A percentile compares a stretch with the other conserved stretches of the same genome.
phyloP scores from a whole-genome alignment of 805 yeast genomes.

The Metschnikowia lunata region DNA sequence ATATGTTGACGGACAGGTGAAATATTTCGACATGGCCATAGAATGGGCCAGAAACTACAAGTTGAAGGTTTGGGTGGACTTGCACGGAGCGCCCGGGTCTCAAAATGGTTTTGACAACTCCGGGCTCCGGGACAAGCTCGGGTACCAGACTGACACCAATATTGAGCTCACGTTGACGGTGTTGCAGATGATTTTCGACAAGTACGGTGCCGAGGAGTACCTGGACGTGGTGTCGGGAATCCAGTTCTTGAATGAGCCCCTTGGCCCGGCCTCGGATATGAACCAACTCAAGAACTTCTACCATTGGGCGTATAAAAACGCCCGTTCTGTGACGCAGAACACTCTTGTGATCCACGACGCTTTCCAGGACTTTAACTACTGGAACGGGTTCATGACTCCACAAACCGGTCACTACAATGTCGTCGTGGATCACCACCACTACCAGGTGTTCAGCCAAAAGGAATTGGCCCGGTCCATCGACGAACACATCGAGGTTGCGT shows the following conservation, averaged over 20 bases:
- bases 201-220: slow-evolving; percentile 60
- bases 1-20: slow-evolving; percentile 76
- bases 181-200: slow-evolving; percentile 48
- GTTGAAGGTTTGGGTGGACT: slow-evolving; percentile 81
- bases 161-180: slow-evolving; percentile 47
- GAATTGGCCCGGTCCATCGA: slow-evolving; percentile 58
- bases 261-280: slow-evolving; percentile 65
- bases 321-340: slow-evolving; percentile 51
- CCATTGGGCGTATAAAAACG: slow-evolving; percentile 55
- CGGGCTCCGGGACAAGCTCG: slow-evolving; percentile 61
- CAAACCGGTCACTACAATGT: slow-evolving; percentile 52
- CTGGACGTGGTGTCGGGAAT: slow-evolving; percentile 76
- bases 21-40: slow-evolving; percentile 70
- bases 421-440: slow-evolving; percentile 83
- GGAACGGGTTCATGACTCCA: slow-evolving; percentile 52
- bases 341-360: slow-evolving; percentile 81
- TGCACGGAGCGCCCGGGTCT: slow-evolving; percentile 96
- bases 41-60: slow-evolving; percentile 63
- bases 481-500: slow-evolving; percentile 46
- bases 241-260: slow-evolving; percentile 85
- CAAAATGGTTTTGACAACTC: slow-evolving; percentile 96
- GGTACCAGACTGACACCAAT: slow-evolving; percentile 15
- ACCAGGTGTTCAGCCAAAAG: slow-evolving; percentile 71
- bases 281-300: slow-evolving; percentile 56
- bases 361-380: slow-evolving; percentile 51